These are phyloP conservation scores for Globisporangium barbulae DNA, from an alignment of 352 stramenopile species.

Conservation along the genomic window DNA sequence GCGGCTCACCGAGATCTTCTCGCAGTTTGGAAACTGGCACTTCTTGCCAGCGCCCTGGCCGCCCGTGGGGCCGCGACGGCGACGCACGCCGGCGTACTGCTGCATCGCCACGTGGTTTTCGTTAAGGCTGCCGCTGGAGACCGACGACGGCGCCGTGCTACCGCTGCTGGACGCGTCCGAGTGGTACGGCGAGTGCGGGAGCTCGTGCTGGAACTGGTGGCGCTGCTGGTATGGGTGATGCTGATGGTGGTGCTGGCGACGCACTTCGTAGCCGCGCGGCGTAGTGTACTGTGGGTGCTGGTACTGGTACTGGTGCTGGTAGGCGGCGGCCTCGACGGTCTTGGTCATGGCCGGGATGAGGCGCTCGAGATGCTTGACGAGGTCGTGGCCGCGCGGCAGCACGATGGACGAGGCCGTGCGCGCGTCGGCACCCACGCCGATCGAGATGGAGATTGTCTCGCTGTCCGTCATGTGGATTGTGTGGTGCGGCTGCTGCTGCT, in stretches of 20 bases:
- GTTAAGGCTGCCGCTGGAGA: background rate
- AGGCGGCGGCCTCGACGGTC: background rate
- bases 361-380: constrained; percentile 45
- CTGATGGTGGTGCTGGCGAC: constrained; percentile 22
- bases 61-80: constrained; percentile 30
- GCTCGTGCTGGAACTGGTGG: constrained; percentile 7
- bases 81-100: constrained; percentile 14
- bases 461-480: background rate
- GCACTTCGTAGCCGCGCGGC: constrained; percentile 19
- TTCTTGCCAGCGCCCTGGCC: constrained; percentile 42
- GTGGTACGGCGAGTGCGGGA: constrained; percentile 24
- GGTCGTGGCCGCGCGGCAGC: constrained; percentile 44
- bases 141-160: background rate
- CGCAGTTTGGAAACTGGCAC: constrained; percentile 48
- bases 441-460: constrained; percentile 54
- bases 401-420: constrained; percentile 40
- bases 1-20: constrained; percentile 59
- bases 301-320: constrained; percentile 16
- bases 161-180: constrained; percentile 29
- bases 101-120: constrained; percentile 5
- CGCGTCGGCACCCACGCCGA: constrained; percentile 29
- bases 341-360: constrained; percentile 30
- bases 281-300: constrained; percentile 17
- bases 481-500: constrained; percentile 14
- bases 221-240: constrained; percentile 16